Base-by-base conservation (phyloP, 768 basidiomycete species). In the Mycena leptocephala region DNA sequence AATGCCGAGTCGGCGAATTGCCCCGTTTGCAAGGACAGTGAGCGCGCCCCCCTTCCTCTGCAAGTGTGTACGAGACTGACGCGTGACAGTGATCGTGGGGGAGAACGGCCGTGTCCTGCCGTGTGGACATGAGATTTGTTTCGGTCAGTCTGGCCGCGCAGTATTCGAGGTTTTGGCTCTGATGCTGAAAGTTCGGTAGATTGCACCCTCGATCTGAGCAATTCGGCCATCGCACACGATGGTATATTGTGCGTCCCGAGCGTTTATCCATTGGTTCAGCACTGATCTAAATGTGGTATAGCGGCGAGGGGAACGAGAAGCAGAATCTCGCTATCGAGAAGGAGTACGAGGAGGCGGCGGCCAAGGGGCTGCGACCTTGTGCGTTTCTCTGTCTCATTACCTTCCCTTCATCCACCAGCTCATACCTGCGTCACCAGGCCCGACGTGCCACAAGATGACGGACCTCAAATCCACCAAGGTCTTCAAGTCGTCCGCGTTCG, bases 41-140 rank as follows among this genome's bases (percentile, higher is more conserved):
- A 55, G 88, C 79, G 33, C 72, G 68, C 20, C 13, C 35, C 35
- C 24, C 65, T 18, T 28, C 55, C 58, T 18, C 30, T 32, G 18
- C 35, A 41, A 61, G 5, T 35, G 13, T 3, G 30, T 37, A 35
- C 33, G 41, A 37, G 33, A 26, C 37, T 20, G 37, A 41, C 72
- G 55, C 24, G 10, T 64, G n/a, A 11, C 75, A 90, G 90, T 90
- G 71, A 88, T 90, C 69, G 83, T 86, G 35, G 85, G 85, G 20
- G 85, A 89, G 62, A 91, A 87, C 72, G 92, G 93, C 2, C 87
- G 91, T 9, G 83, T 96, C n/a, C 87, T 95, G 13, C 81, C 84
- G 0, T 96, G 95, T 78, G 87, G 90, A 0, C 94, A 95, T 78
- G 90, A 92, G 70, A 88, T 94, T 43, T 95, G 95, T 79, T 87